Evolutionary conservation across 1,139 yeast genomes (phyloP), one percentile per base, ranked within the genome.

Genomic region (Candida glucosophila): DNA sequence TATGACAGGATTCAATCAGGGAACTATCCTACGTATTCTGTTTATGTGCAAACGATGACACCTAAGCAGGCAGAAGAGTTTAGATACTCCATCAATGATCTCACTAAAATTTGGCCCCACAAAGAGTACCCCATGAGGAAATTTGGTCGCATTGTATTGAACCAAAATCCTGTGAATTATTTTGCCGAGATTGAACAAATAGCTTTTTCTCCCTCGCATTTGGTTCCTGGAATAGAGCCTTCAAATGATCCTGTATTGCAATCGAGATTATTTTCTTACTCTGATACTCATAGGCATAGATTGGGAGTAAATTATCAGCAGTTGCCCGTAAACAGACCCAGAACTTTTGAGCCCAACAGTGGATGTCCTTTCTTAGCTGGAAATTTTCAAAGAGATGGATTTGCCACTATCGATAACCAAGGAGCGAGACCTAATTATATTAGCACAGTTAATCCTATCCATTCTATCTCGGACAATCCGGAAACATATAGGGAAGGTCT

Each of bases 21-120:
- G 22, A 68, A 77, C 32, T 57, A 43, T 47, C 85, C 86, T 28
- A 58, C 73, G 15, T 78, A 78, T 74, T 73, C 77, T 10, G 63
- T 66, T 37, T 77, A 74, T 49, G 64, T 77, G 18, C 88, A 78
- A 55, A 68, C 77, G 29, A 78, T 78, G 86, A 71, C 83, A 19
- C 71, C 74, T 14, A 74, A 75, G 42, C 75, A 78, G 51, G 82
- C 86, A 23, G 73, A 74, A 47, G 53, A 63, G 29, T 60, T 58
- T 32, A 64, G 66, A 36, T 72, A 65, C 44, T 69, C 77, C 14
- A 69, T 78, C 29, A 76, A 74, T 48, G 88, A 78, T 49, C 62
- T 78, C 43, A 78, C 88, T 38, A 73, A 72, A 52, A 58, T 70
- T 26, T 73, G 79, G 79, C 68, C 78, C 15, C 76, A 72, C 40